Conservation (phyloP, 208 protist species). For the Crithidia acanthocephali region DNA sequence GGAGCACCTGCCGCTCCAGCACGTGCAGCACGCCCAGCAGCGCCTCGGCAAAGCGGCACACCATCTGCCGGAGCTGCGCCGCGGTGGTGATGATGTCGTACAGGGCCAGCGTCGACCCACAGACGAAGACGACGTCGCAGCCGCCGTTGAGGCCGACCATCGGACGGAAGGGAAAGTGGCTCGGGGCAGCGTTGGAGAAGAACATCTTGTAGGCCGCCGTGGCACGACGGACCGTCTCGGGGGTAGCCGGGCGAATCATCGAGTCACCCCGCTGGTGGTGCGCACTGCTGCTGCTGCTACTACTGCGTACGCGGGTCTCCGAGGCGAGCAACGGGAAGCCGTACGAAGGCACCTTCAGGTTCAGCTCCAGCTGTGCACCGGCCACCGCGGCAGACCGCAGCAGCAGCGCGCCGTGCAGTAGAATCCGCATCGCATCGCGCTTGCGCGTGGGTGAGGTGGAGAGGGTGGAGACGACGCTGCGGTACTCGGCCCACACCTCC, state of each 20-base stretch:
- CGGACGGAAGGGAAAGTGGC: conserved; percentile 74
- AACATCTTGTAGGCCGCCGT: conserved; percentile 75
- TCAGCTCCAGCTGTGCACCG: conserved; percentile 69
- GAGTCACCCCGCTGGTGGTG: conserved; percentile 17
- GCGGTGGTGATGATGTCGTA: conserved; percentile 77
- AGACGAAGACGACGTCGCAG: conserved; percentile 82
- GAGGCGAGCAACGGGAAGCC: conserved; percentile 84
- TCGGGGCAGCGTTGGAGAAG: conserved; percentile 59
- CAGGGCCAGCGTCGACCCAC: conserved; percentile 61
- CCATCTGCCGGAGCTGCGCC: conserved; percentile 49
- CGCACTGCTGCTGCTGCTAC: conserved; percentile 4
- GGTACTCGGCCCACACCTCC: conserved; percentile 88
- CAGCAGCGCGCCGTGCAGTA: conserved; percentile 81
- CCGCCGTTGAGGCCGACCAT: conserved; percentile 77
- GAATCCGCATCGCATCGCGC: conserved; percentile 76
- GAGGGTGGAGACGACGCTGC: conserved; percentile 56
- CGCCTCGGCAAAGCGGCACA: conserved; percentile 72
- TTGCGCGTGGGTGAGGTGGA: conserved; percentile 73
- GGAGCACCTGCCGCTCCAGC: conserved; percentile 66
- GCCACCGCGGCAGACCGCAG: conserved; percentile 77
- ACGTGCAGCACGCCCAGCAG: conserved; percentile 81
- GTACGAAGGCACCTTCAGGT: conserved; percentile 78
- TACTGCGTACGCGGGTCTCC: conserved; percentile 43
- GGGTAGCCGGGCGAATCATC: conserved; percentile 45
- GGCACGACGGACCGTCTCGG: conserved; percentile 76